Evolutionary conservation across 768 basidiomycete genomes (phyloP).

Genomic region (Gelatoporia subvermispora): DNA sequence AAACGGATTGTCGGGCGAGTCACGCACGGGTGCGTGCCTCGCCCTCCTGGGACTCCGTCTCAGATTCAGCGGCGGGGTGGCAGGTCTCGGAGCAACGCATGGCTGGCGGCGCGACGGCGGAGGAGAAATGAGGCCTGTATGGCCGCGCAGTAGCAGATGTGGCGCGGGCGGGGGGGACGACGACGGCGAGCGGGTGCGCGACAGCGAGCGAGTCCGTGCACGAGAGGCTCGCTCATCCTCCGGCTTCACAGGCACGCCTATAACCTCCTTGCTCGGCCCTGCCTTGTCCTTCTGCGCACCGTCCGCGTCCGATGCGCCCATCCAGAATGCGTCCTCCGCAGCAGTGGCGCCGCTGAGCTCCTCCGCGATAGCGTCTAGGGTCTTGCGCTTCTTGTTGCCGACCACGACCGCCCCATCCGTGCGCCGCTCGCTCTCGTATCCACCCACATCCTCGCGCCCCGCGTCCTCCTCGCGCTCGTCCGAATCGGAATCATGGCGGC

Average conservation of each 20-base stretch:
- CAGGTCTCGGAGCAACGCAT: slow-evolving; percentile 14
- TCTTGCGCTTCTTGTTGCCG: slow-evolving; percentile 25
- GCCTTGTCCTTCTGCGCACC: background rate
- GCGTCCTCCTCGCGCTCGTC: slow-evolving; percentile 20
- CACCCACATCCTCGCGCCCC: slow-evolving; percentile 23
- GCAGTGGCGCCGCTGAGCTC: slow-evolving; percentile 18
- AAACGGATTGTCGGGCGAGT: slow-evolving; percentile 74
- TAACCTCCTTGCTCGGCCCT: no score
- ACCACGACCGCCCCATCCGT: slow-evolving; percentile 13
- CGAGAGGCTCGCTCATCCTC: slow-evolving; percentile 1
- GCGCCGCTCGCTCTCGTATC: slow-evolving; percentile 16
- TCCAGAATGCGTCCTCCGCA: slow-evolving; percentile 27
- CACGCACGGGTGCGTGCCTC: slow-evolving; percentile 36
- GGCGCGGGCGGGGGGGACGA: slow-evolving; percentile 21
- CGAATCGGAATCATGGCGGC: slow-evolving; percentile 40
- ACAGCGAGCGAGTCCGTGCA: slow-evolving; percentile 10
- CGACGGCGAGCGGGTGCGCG: slow-evolving; percentile 24
- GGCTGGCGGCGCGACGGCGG: slow-evolving; percentile 50
- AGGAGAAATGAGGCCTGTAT: slow-evolving; percentile 49
- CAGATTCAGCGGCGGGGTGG: slow-evolving; percentile 23
- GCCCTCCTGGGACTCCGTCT: slow-evolving; percentile 32
- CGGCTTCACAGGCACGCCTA: background rate
- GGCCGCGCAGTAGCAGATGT: slow-evolving; percentile 18
- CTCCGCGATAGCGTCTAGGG: slow-evolving; percentile 21
- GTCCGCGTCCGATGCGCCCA: slow-evolving; percentile 7